Conservation (phyloP, 2,329 filamentous ascomycete genomes). For the Purpureocillium lavendulum region DNA sequence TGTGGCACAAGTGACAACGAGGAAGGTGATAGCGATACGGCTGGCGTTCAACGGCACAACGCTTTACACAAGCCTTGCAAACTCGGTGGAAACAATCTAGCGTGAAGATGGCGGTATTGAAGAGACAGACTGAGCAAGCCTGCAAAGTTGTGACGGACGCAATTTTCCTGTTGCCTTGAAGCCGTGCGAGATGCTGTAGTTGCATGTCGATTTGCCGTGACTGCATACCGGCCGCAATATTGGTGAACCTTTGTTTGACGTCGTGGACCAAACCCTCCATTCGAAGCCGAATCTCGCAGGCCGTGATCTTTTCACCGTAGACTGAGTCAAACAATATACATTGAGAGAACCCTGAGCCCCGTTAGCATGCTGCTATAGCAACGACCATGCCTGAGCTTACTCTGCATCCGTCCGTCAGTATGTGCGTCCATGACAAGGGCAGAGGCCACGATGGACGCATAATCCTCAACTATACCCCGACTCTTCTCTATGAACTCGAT, state of each 20-base stretch:
- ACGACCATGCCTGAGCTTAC: background rate
- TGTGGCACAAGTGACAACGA: background rate
- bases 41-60: background rate
- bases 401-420: background rate
- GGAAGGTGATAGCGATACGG: background rate
- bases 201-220: background rate
- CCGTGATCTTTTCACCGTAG: background rate
- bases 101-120: background rate
- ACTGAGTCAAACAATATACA: background rate
- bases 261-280: background rate
- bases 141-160: background rate
- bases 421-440: slow-evolving; percentile 1
- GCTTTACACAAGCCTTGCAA: background rate
- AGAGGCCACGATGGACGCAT: background rate
- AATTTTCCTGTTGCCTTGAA: background rate
- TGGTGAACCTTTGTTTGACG: background rate
- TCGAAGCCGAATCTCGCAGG: background rate
- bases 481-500: background rate
- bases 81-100: slow-evolving; percentile 1
- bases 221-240: background rate
- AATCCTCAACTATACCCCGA: background rate
- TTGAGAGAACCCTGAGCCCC: background rate
- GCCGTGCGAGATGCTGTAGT: background rate
- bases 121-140: slow-evolving; percentile 1
- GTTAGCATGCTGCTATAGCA: background rate